These are phyloP conservation scores for Arctium minus DNA, from an alignment of 129 eudicot genomes.

Conservation along the genomic window DNA sequence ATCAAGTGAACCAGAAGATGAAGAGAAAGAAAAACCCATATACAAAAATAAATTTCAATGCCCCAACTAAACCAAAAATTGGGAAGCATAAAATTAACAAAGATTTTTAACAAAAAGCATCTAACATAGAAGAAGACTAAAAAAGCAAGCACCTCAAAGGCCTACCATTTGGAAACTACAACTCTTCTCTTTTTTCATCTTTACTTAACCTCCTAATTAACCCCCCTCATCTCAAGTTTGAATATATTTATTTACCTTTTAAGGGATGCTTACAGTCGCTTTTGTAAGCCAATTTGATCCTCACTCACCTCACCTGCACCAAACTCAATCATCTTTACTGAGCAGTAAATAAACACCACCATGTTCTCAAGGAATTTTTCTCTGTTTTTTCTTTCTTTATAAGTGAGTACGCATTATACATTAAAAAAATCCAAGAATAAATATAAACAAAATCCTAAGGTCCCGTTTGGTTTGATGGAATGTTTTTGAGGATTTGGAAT, in stretches of 20 bases:
- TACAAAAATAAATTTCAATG: not conserved
- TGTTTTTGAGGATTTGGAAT: not conserved
- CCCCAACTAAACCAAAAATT: not conserved
- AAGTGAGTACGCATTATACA: not conserved
- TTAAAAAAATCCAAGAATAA: not conserved
- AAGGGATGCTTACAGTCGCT: not conserved
- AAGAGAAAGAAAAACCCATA: too few species aligned
- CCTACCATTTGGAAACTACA: slow-evolving; percentile 12
- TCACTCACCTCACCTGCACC: slow-evolving; percentile 4
- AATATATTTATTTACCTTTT: slow-evolving; percentile 5
- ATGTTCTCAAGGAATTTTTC: too few species aligned
- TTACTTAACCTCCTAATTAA: slow-evolving; percentile 1
- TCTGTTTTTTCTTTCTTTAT: not conserved
- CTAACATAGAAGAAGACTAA: not conserved
- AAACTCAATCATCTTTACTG: not conserved
- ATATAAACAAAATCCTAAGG: not conserved
- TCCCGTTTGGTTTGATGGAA: not conserved
- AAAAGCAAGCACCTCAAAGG: slow-evolving; percentile 7
- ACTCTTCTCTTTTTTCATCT: not conserved
- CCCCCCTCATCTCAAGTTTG: not conserved
- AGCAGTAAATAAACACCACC: not conserved
- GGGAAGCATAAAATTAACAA: not conserved
- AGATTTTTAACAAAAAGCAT: not conserved
- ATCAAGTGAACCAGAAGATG: too few species aligned
- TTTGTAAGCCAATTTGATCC: not conserved